phyloP scores from a whole-genome alignment of 2,329 filamentous ascomycete species.

The Botryotinia convoluta region DNA sequence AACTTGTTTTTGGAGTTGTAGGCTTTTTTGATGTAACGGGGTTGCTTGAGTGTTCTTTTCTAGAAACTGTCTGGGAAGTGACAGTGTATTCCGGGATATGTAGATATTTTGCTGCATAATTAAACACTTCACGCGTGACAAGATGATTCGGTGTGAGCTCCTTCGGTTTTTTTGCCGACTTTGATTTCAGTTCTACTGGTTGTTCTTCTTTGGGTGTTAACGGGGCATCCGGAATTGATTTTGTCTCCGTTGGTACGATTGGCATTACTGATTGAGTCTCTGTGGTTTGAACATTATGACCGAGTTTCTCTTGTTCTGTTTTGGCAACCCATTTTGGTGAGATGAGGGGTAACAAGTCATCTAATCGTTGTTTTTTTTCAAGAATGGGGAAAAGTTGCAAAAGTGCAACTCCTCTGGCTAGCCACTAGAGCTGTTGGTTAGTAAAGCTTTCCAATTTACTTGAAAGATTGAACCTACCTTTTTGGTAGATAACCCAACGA shows the following conservation, averaged over 20 bases:
- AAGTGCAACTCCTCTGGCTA: background rate
- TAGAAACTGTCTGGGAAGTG: too few relatives aligned
- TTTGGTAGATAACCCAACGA: background rate
- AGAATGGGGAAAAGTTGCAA: conserved; percentile 9
- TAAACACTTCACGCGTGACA: background rate
- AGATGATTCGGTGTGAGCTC: background rate
- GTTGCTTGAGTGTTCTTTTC: background rate
- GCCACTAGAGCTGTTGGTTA: background rate
- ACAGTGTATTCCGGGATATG: background rate
- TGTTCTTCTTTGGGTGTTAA: background rate
- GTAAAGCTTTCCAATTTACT: background rate
- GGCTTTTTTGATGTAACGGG: background rate
- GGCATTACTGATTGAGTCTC: background rate
- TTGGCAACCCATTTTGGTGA: background rate
- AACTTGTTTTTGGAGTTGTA: background rate
- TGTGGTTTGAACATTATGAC: background rate
- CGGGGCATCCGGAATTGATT: background rate
- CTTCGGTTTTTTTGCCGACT: background rate
- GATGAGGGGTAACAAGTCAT: background rate
- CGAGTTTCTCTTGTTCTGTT: too few relatives aligned
- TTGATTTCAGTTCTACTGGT: background rate
- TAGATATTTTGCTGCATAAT: conserved; percentile 13
- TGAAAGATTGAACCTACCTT: background rate
- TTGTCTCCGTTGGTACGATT: background rate
- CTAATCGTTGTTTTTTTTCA: background rate